These are phyloP conservation scores for Hortaea sp. DNA, from an alignment of 2,329 filamentous ascomycete species.

Conservation along the genomic window DNA sequence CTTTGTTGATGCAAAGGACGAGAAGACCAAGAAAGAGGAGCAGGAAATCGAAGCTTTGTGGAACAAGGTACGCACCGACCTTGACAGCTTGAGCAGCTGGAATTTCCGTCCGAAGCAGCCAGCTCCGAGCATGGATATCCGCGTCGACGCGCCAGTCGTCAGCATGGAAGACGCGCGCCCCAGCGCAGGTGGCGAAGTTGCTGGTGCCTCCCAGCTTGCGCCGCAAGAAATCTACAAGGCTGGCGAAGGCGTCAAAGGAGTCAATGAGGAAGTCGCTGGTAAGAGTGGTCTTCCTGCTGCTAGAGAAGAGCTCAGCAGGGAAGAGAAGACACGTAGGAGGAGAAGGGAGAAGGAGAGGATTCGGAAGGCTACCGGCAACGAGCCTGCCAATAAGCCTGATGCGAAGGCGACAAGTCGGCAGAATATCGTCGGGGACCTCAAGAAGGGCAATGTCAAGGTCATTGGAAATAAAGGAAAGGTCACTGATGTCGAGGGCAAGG, in stretches of 20 bases:
- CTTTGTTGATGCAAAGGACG: conserved; percentile 71
- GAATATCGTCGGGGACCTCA: conserved; percentile 57
- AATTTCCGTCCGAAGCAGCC: conserved; percentile 88
- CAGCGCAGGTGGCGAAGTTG: conserved; percentile 64
- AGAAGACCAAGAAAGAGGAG: conserved; percentile 65
- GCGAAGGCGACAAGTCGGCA: conserved; percentile 50
- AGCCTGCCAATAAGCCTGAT: conserved; percentile 29
- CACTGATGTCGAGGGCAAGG: conserved; percentile 72
- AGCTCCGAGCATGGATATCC: conserved; percentile 71
- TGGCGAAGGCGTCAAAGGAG: conserved; percentile 48
- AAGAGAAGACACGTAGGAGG: conserved; percentile 64
- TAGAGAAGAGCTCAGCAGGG: conserved; percentile 75
- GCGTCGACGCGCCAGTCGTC: conserved; percentile 83
- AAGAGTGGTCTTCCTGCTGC: conserved; percentile 70
- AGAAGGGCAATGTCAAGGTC: conserved; percentile 80
- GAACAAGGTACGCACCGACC: conserved; percentile 66
- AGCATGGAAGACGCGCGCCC: conserved; percentile 93
- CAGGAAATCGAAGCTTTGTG: conserved; percentile 73
- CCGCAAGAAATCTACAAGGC: conserved; percentile 90
- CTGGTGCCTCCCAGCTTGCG: conserved; percentile 63
- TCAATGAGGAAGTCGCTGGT: conserved; percentile 56
- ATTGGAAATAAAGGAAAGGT: conserved; percentile 85
- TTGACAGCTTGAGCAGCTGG: conserved; percentile 86
- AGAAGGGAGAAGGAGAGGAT: conserved; percentile 73
- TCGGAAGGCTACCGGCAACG: conserved; percentile 53